Base-by-base conservation (phyloP, 1,284 basidiomycete species). In the Austroboletus niveus region DNA sequence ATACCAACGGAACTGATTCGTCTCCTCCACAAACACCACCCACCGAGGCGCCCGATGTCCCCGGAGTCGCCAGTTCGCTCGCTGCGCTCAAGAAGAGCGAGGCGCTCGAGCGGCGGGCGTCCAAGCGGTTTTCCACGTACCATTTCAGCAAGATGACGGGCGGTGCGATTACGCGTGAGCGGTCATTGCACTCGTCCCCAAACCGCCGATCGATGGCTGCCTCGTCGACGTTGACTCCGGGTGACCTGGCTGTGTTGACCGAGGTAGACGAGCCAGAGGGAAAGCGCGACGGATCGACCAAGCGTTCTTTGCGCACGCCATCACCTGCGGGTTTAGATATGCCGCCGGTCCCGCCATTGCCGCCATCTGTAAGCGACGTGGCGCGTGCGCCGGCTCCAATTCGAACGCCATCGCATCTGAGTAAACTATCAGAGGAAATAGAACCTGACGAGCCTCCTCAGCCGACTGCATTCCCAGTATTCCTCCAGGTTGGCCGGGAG, bases 111-210 rank as follows among this genome's bases (percentile, higher is more conserved):
- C 84, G 96, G 10, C 80, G 96, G 39, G 96, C 96, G 4, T 95
- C 92, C 27, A 98, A 98, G 67, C 88, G 96, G 1, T 99, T 96
- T 74, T 98, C 94, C 49, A 90, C 90, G 1, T 99, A 97, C 68
- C 93, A 94, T 48, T 92, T 98, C 64, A 89, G 91, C 58, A 97
- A 96, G 73, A 96, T 99, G 85, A 88, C 92, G 1, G 82, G 85
- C 15, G 75, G 67, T 17, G 69, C 64, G 54, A 75, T 66, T 57
- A 61, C 68, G n/a, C 70, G 78, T 35, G 79, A 79, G 71, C 66
- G 79, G 55, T 51, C 55, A 7, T 7, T 61, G 32, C 34, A 54
- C 2, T 27, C 52, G 8, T 69, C 79, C 3, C 52, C 62, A 20
- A 88, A 88, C 61, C 75, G 87, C 36, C 77, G 83, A 31, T 88